These are phyloP conservation scores for Phyllostachys edulis DNA, from an alignment of 176 grass and related monocot species.

Conservation along the genomic window DNA sequence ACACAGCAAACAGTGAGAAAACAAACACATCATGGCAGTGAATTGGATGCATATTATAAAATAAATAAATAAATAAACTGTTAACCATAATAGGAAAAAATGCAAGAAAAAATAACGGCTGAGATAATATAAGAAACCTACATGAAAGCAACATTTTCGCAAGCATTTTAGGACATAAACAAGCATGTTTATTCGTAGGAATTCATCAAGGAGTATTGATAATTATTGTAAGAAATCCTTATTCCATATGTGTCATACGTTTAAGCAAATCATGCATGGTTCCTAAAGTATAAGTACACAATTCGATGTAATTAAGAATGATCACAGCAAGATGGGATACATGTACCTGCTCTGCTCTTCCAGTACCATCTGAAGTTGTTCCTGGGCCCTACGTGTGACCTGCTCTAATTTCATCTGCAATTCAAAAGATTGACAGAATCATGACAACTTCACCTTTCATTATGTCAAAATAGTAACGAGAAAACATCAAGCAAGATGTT, in stretches of 20 bases:
- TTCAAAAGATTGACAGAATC: constrained; percentile 31
- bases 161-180: background rate
- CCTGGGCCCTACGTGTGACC: constrained; percentile 89
- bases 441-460: constrained; percentile 22
- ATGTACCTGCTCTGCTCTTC: constrained; percentile 93
- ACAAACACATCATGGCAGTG: constrained; percentile 11
- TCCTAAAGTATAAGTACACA: background rate
- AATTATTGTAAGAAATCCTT: background rate
- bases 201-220: constrained; percentile 1
- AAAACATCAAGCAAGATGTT: constrained; percentile 5
- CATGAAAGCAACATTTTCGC: background rate
- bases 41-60: background rate
- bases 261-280: background rate
- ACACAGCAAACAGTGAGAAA: constrained; percentile 38
- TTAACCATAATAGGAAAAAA: background rate
- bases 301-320: constrained; percentile 1
- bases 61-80: too few relatives aligned
- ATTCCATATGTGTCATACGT: background rate
- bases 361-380: constrained; percentile 90
- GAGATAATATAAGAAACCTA: background rate
- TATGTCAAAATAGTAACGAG: constrained; percentile 25
- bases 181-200: background rate
- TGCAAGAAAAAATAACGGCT: background rate
- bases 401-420: constrained; percentile 86
- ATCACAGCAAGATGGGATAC: constrained; percentile 1